phyloP scores from a whole-genome alignment of 371 early-diverging fungal species.

The Apophysomyces trapeziformis region DNA sequence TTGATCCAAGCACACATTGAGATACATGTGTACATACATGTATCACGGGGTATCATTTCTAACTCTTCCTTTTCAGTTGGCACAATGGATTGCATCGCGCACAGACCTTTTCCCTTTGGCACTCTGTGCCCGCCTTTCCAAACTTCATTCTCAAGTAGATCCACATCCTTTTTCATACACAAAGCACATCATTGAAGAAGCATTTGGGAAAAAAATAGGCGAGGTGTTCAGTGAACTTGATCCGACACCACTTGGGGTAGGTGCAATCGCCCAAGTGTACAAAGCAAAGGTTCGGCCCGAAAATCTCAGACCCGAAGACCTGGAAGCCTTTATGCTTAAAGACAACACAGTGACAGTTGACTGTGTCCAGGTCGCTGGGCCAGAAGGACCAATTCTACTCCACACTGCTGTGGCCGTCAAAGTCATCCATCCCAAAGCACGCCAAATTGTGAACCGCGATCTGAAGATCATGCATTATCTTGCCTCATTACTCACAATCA shows the following conservation, averaged over 20 bases:
- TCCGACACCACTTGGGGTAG: conserved; percentile 84
- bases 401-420: conserved; percentile 88
- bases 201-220: conserved; percentile 68
- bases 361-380: conserved; percentile 32
- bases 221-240: conserved; percentile 81
- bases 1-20: no score
- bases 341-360: conserved; percentile 38
- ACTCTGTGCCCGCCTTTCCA: conserved; percentile 76
- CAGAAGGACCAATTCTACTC: conserved; percentile 33
- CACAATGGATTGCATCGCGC: conserved; percentile 96
- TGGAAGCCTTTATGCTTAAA: conserved; percentile 27
- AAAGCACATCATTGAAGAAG: conserved; percentile 58
- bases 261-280: conserved; percentile 96
- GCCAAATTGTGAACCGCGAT: conserved; percentile 73
- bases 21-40: no score
- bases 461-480: conserved; percentile 77
- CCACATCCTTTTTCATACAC: conserved; percentile 81
- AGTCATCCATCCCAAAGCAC: conserved; percentile 89
- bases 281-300: conserved; percentile 64
- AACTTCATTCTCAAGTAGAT: conserved; percentile 82
- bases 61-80: conserved; percentile 57
- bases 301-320: conserved; percentile 25
- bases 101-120: conserved; percentile 88
- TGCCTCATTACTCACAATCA: conserved; percentile 64
- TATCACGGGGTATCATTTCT: neutral